Conservation (phyloP, 2,329 filamentous ascomycete genomes). For the Amesomyces nigricolor region DNA sequence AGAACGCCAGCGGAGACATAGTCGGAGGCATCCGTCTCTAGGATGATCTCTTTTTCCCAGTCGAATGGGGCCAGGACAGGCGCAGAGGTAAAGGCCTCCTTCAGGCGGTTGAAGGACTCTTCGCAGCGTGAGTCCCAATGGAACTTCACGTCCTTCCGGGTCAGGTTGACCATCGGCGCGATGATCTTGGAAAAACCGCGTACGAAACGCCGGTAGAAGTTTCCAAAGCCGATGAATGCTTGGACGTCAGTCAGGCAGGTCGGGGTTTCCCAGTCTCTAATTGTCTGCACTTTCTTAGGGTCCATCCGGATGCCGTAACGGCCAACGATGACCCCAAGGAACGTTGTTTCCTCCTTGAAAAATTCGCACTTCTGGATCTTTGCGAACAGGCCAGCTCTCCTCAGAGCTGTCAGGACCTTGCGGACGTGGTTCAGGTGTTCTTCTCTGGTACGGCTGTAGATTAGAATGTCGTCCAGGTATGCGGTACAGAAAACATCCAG, state of each 20-base stretch:
- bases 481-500: conserved; percentile 10
- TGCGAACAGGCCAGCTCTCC: not conserved
- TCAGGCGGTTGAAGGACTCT: not conserved
- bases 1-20: not conserved
- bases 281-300: not conserved
- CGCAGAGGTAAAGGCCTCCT: not conserved
- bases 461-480: conserved; percentile 16
- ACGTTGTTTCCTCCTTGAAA: not conserved
- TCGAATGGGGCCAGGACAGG: not conserved
- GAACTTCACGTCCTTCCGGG: not conserved
- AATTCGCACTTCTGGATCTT: not conserved
- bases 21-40: not conserved
- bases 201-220: conserved; percentile 8
- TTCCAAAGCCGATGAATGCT: conserved; percentile 1
- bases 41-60: not conserved
- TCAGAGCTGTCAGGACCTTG: not conserved
- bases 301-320: not conserved
- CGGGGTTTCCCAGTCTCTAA: not conserved
- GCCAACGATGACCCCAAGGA: not conserved
- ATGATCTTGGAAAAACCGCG: not conserved
- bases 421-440: not conserved
- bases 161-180: not conserved
- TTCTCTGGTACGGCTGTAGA: not conserved
- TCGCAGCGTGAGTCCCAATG: not conserved
- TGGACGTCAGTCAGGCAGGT: not conserved